Evolutionary conservation across 2,329 filamentous ascomycete genomes (phyloP).

Genomic region (Cordyceps fumosorosea): DNA sequence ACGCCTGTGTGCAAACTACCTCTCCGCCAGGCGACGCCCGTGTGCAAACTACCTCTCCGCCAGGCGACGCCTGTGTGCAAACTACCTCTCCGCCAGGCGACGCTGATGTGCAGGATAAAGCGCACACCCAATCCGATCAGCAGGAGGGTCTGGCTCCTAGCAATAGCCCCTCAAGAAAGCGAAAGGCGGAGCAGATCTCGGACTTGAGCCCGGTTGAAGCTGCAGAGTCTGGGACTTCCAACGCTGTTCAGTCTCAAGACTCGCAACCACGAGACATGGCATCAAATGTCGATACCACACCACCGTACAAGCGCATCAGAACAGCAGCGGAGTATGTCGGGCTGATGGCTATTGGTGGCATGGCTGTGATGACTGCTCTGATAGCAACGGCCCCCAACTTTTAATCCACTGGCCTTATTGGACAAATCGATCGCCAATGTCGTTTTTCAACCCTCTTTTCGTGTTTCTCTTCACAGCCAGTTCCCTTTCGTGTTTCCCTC

Average conservation of each 20-base stretch:
- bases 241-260: background rate
- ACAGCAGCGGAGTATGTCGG: conserved; percentile 30
- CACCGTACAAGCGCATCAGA: conserved; percentile 25
- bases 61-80: background rate
- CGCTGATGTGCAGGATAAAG: conserved; percentile 6
- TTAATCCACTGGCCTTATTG: conserved; percentile 9
- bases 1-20: background rate
- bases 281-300: background rate
- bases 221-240: background rate
- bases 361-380: conserved; percentile 33
- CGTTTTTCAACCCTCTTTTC: background rate
- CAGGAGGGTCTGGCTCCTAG: background rate
- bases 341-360: conserved; percentile 30
- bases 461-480: no score
- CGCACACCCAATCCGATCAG: background rate
- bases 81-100: no score
- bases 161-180: background rate
- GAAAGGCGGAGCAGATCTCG: background rate
- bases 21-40: background rate
- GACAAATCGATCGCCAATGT: background rate
- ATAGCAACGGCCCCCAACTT: conserved; percentile 31
- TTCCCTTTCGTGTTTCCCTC: no score
- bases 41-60: background rate
- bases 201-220: background rate
- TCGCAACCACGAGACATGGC: background rate